A percentile compares a stretch with the other conserved stretches of the same genome.
These are phyloP conservation scores for Chalaropsis thielavioides DNA, from an alignment of 2,329 filamentous ascomycete genomes.

Conservation along the genomic window DNA sequence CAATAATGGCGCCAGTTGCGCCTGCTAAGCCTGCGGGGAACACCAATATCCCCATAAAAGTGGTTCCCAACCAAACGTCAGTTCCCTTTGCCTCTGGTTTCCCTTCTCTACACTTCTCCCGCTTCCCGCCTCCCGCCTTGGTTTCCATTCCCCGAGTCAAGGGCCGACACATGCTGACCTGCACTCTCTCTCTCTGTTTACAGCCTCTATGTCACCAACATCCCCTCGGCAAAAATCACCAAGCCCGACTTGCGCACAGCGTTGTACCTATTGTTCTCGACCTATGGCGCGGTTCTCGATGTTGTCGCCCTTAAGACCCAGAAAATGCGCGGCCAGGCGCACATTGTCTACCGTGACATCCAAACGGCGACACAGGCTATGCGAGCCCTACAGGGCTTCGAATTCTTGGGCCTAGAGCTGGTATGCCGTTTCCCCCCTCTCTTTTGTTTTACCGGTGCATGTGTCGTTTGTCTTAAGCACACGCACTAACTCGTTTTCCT, in stretches of 20 bases:
- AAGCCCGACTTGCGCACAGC: constrained; percentile 76
- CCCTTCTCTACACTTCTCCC: background rate
- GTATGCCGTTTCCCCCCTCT: constrained; percentile 36
- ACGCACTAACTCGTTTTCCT: background rate
- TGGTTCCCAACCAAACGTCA: constrained; percentile 63
- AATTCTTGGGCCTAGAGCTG: constrained; percentile 73
- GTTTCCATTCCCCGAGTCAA: background rate
- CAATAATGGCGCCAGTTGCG: constrained; percentile 13
- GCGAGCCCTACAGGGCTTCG: constrained; percentile 71
- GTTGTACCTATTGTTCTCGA: constrained; percentile 87
- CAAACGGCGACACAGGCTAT: constrained; percentile 90
- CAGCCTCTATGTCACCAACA: constrained; percentile 78
- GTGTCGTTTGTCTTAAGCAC: background rate
- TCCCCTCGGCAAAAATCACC: constrained; percentile 72
- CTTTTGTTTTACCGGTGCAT: background rate
- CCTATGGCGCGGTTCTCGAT: constrained; percentile 83
- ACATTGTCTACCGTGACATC: constrained; percentile 78
- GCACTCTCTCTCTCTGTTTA: background rate
- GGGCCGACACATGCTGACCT: background rate
- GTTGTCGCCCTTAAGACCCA: constrained; percentile 76
- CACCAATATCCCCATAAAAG: constrained; percentile 18
- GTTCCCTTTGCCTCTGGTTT: constrained; percentile 24
- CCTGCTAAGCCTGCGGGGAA: constrained; percentile 3
- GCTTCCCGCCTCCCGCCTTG: too few relatives aligned
- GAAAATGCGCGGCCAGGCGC: constrained; percentile 93